phyloP scores from a whole-genome alignment of 2,329 filamentous ascomycete genomes.

The Calonectria henricotiae region DNA sequence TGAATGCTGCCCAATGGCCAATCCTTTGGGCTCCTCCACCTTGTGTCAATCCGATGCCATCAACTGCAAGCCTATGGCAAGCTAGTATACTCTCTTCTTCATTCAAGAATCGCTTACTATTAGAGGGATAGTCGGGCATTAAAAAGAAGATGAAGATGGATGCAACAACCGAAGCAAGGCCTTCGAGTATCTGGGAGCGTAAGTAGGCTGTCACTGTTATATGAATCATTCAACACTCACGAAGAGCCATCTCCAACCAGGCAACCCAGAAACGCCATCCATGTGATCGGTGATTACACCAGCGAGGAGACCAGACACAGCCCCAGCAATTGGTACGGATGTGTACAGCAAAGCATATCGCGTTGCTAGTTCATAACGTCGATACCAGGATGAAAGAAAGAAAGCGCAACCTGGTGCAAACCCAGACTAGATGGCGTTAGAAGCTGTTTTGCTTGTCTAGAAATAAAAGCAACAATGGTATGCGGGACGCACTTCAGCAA shows the following conservation, averaged over 20 bases:
- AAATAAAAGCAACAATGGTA: neutral
- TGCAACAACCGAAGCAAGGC: neutral
- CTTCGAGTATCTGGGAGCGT: neutral
- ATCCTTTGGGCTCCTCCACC: neutral
- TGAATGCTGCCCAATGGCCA: neutral
- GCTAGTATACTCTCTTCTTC: constrained; percentile 5
- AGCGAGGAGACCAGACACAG: constrained; percentile 6
- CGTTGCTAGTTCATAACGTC: constrained; percentile 6
- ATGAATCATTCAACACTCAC: neutral
- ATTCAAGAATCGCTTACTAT: neutral
- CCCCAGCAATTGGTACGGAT: constrained; percentile 2
- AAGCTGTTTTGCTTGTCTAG: no score
- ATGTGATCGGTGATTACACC: constrained; percentile 15
- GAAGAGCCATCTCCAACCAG: constrained; percentile 12
- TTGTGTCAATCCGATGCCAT: neutral
- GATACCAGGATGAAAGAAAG: constrained; percentile 17
- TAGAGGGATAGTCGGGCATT: constrained; percentile 7
- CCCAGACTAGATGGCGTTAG: neutral
- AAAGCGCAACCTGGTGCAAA: constrained; percentile 6
- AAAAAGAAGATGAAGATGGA: constrained; percentile 4
- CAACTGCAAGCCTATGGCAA: neutral
- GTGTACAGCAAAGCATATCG: constrained; percentile 7
- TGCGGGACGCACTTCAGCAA: neutral
- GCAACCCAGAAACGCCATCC: neutral
- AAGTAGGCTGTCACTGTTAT: neutral